Percentiles rank a stretch among this genome's conserved stretches.
These are phyloP conservation scores for Atkinsonella hypoxylon DNA, from an alignment of 2,329 filamentous ascomycete genomes.

Conservation along the genomic window DNA sequence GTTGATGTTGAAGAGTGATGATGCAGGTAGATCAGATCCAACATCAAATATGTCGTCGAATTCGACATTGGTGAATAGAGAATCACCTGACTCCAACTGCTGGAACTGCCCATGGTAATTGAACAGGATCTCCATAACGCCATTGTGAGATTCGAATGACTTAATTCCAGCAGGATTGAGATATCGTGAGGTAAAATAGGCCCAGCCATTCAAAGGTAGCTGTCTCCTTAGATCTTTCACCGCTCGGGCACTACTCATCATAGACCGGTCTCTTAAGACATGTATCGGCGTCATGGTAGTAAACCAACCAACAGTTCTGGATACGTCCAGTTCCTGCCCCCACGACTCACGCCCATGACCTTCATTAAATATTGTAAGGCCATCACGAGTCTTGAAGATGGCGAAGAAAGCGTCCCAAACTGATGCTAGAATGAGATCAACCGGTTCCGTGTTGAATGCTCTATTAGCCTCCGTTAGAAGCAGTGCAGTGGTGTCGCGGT, in stretches of 20 bases:
- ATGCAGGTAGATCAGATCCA: neutral
- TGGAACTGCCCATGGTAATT: slow-evolving; percentile 9
- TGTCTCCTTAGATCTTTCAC: slow-evolving; percentile 2
- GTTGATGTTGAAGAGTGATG: slow-evolving; percentile 3
- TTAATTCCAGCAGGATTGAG: neutral
- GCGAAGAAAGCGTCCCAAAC: slow-evolving; percentile 17
- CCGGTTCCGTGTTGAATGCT: slow-evolving; percentile 15
- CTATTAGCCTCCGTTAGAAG: slow-evolving; percentile 1
- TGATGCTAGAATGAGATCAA: slow-evolving; percentile 21
- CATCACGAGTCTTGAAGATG: slow-evolving; percentile 15
- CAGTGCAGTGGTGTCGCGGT: neutral
- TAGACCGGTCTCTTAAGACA: neutral
- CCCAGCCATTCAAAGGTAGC: slow-evolving; percentile 2
- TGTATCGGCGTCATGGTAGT: slow-evolving; percentile 16
- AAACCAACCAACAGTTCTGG: slow-evolving; percentile 27
- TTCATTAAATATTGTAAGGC: slow-evolving; percentile 17
- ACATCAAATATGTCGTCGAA: slow-evolving; percentile 4
- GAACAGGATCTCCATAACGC: slow-evolving; percentile 4
- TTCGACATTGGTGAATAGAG: slow-evolving; percentile 6
- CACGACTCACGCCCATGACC: slow-evolving; percentile 19
- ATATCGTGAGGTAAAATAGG: slow-evolving; percentile 4
- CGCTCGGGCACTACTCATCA: neutral
- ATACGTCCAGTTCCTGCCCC: slow-evolving; percentile 17
- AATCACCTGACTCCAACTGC: slow-evolving; percentile 8
- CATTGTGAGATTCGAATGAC: neutral